phyloP scores from a whole-genome alignment of 768 basidiomycete species.

The Macrocybe gigantea region DNA sequence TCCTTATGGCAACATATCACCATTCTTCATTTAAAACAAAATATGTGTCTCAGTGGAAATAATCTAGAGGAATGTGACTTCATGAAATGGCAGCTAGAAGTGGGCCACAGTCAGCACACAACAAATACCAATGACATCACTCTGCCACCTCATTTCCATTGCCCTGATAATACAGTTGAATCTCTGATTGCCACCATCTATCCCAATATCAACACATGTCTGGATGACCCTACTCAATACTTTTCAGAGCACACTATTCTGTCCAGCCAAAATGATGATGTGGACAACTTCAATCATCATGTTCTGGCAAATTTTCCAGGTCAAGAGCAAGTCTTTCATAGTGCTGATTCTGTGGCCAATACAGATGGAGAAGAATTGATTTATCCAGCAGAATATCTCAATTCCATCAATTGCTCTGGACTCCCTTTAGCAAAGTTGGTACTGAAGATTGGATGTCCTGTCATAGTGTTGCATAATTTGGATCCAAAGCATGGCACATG shows the following conservation, averaged over 20 bases:
- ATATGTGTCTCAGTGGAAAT: conserved; percentile 37
- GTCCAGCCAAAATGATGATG: conserved; percentile 24
- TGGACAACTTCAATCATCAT: conserved; percentile 23
- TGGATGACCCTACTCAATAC: conserved; percentile 16
- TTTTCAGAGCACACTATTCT: conserved; percentile 30
- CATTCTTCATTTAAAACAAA: conserved; percentile 33
- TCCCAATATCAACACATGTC: conserved; percentile 2
- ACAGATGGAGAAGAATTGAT: conserved; percentile 9
- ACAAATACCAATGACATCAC: conserved; percentile 1
- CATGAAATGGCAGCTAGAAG: conserved; percentile 18
- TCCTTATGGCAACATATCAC: conserved; percentile 30
- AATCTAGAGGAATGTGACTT: conserved; percentile 25
- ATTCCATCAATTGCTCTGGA: conserved; percentile 20
- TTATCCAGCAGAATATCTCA: conserved; percentile 24
- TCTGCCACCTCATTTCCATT: conserved; percentile 4
- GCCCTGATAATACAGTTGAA: conserved; percentile 15
- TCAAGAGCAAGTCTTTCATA: conserved; percentile 14
- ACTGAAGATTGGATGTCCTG: conserved; percentile 21
- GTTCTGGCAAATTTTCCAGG: conserved; percentile 18
- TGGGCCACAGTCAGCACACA: conserved; percentile 12
- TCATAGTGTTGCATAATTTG: conserved; percentile 36
- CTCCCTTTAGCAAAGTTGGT: conserved; percentile 24
- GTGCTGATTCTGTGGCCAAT: conserved; percentile 21
- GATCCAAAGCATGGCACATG: conserved; percentile 23
- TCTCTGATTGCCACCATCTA: conserved; percentile 23